Base-by-base conservation (phyloP, 805 yeast genomes). In the Barnettozyma californica region DNA sequence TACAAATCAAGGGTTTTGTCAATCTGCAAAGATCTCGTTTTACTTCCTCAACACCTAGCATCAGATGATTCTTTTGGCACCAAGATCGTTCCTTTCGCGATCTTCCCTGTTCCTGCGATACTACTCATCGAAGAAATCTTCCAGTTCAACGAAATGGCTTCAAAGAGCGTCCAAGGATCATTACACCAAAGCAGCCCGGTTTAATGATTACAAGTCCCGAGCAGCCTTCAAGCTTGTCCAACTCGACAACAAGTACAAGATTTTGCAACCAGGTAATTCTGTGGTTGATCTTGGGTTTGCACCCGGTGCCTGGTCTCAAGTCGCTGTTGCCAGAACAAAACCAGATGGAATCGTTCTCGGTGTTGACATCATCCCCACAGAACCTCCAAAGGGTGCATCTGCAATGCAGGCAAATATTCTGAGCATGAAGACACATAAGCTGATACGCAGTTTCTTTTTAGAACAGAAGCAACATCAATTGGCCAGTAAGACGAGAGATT, bases 251-350 rank as follows among this genome's bases (percentile, higher is more conserved):
- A 80, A 77, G 57, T 86, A 73, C 66, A 64, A 71, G 29, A 51
- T 94, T 2, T 82, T 92, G 63, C 65, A 67, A 36, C 73, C 73
- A 2, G 73, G 80, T 0, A 73, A 68, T 54, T 77, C 80, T 39
- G 85, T 94, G 1, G 80, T 94, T 5, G 99, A 94, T 68, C 68
- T 94, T 41, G 96, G 97, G 0, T 90, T 81, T 64, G 95, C 96
- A 0, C 97, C 97, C 0, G 97, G 97, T 0, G 90, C 96, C 3
- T 89, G 97, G 97, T 79, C 92, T 9, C 96, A 89, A 62, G 91
- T 88, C 1, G 91, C 92, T 0, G 67, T 76, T 9, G 78, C 77
- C 46, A 64, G 76, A 47, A 73, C 81, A 1, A 59, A 64, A 18
- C 74, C 75, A 1, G 61, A 68, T 2, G 84, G 89, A 1, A 68